Percentiles rank a stretch among this genome's conserved stretches.
These are phyloP conservation scores for Magnaporthiopsis incrustans DNA, from an alignment of 2,329 filamentous ascomycete genomes.

Conservation along the genomic window DNA sequence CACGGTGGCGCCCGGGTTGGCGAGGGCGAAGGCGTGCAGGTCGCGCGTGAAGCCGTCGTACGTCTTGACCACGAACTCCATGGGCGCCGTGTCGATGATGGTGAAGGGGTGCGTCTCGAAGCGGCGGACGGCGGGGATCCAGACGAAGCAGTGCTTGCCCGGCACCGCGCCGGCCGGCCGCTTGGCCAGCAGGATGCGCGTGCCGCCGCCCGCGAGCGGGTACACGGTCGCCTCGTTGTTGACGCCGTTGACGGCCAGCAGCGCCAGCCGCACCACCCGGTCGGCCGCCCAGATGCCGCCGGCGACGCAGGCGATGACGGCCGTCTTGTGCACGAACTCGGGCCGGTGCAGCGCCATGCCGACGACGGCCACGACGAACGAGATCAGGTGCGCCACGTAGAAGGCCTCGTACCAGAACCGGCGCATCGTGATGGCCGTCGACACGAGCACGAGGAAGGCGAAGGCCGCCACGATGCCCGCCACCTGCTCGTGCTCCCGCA, in stretches of 20 bases:
- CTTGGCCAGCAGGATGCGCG: constrained; percentile 45
- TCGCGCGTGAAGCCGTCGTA: constrained; percentile 52
- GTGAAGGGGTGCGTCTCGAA: constrained; percentile 59
- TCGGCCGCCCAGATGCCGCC: constrained; percentile 43
- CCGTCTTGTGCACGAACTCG: constrained; percentile 29
- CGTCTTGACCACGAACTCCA: constrained; percentile 52
- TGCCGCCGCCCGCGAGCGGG: constrained; percentile 45
- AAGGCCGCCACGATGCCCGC: constrained; percentile 40
- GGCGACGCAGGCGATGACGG: constrained; percentile 33
- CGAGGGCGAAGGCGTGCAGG: constrained; percentile 41
- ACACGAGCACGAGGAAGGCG: constrained; percentile 34
- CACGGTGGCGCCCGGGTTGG: constrained; percentile 39
- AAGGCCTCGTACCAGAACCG: constrained; percentile 45
- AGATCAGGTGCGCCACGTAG: constrained; percentile 42
- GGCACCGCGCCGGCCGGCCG: constrained; percentile 37
- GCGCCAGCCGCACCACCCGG: constrained; percentile 36
- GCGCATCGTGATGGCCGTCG: constrained; percentile 35
- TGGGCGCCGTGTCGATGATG: constrained; percentile 40
- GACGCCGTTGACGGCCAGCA: constrained; percentile 34
- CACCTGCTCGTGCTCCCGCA: constrained; percentile 32
- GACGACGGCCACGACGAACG: constrained; percentile 40
- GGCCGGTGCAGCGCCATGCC: constrained; percentile 45
- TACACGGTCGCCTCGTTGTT: constrained; percentile 46
- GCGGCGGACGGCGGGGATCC: constrained; percentile 49
- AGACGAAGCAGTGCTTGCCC: constrained; percentile 56